Conservation (phyloP, 208 protist genomes). For the Crithidia fasciculata region DNA sequence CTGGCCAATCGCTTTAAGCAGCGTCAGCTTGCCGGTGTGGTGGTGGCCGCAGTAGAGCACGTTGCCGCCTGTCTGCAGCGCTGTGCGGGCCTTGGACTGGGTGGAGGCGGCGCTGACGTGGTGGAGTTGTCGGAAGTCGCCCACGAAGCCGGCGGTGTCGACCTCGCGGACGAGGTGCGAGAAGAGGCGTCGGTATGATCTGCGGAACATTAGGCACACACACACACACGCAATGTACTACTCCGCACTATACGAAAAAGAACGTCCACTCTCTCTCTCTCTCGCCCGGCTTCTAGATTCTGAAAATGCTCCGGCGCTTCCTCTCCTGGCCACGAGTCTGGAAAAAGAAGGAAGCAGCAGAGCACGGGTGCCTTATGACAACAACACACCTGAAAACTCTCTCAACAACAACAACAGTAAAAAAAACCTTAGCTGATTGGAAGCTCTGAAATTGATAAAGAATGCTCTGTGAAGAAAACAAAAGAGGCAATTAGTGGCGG, state of each 20-base stretch:
- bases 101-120: slow-evolving; percentile 48
- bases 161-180: slow-evolving; percentile 74
- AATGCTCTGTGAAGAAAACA: neutral
- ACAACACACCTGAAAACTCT: too few relatives aligned
- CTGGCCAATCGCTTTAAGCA: slow-evolving; percentile 78
- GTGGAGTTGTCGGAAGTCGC: slow-evolving; percentile 57
- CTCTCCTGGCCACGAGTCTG: neutral
- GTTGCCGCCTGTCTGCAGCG: slow-evolving; percentile 49
- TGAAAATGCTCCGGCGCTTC: neutral
- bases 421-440: too few relatives aligned
- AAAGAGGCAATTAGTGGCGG: slow-evolving; percentile 6
- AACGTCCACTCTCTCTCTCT: neutral
- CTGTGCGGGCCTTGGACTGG: slow-evolving; percentile 43
- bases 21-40: slow-evolving; percentile 83
- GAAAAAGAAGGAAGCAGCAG: neutral
- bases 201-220: slow-evolving; percentile 25
- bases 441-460: neutral
- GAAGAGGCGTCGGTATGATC: slow-evolving; percentile 18
- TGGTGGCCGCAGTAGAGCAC: slow-evolving; percentile 79
- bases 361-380: too few relatives aligned
- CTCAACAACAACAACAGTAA: too few relatives aligned
- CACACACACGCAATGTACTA: too few relatives aligned
- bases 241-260: too few relatives aligned
- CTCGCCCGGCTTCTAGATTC: too few relatives aligned
- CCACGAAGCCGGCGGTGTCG: slow-evolving; percentile 76